These are phyloP conservation scores for Solanum habrochaites DNA, from an alignment of 257 asterid species.

Conservation along the genomic window DNA sequence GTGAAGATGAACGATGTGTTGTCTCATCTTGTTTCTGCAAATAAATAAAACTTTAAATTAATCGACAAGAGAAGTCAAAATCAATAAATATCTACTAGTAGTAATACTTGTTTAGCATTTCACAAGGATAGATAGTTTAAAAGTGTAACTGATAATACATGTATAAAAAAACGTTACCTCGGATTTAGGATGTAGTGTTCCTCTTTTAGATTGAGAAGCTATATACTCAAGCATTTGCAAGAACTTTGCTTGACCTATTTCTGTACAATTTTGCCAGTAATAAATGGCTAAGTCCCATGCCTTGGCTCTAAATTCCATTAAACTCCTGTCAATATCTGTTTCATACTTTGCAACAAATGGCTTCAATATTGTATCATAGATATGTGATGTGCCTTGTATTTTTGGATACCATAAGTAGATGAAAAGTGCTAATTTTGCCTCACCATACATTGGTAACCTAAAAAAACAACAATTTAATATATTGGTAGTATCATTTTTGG, in stretches of 20 bases:
- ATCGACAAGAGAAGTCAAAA: background rate
- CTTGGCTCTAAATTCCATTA: constrained; percentile 46
- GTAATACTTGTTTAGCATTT: background rate
- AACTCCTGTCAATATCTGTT: constrained; percentile 45
- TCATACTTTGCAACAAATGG: constrained; percentile 65
- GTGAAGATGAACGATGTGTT: background rate
- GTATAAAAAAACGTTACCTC: constrained; percentile 15
- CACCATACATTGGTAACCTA: constrained; percentile 92
- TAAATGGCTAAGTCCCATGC: constrained; percentile 74
- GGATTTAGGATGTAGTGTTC: constrained; percentile 11
- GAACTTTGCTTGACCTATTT: constrained; percentile 51
- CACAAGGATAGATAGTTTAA: background rate
- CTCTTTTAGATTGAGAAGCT: constrained; percentile 32
- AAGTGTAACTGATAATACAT: background rate
- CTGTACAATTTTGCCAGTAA: constrained; percentile 70
- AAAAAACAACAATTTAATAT: background rate
- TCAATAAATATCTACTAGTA: background rate
- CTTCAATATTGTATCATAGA: constrained; percentile 45
- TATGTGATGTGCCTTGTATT: constrained; percentile 57
- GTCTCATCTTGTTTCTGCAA: background rate
- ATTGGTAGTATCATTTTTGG: background rate
- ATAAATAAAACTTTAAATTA: background rate
- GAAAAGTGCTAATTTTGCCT: constrained; percentile 74
- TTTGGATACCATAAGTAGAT: constrained; percentile 90
- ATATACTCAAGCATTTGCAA: constrained; percentile 52